phyloP scores from a whole-genome alignment of 257 asterid genomes.

The Voacanga thouarsii region DNA sequence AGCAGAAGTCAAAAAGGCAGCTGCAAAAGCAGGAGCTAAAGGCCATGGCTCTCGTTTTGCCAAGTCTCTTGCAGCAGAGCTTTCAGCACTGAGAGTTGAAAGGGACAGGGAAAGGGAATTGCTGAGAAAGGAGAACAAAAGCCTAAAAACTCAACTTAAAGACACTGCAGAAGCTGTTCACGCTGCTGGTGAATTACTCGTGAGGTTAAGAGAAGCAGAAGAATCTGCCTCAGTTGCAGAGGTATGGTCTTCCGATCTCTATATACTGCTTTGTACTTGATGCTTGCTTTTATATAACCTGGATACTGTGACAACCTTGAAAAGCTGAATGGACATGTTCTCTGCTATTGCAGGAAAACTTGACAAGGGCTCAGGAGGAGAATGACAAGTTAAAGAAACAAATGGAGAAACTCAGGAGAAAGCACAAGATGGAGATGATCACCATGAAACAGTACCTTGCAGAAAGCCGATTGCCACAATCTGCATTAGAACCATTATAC shows the following conservation, averaged over 20 bases:
- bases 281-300: neutral
- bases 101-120: slow-evolving; percentile 76
- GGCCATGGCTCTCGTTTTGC: slow-evolving; percentile 80
- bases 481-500: slow-evolving; percentile 60
- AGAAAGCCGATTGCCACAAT: slow-evolving; percentile 88
- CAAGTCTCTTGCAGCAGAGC: slow-evolving; percentile 88
- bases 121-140: slow-evolving; percentile 69
- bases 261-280: neutral
- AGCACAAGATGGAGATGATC: slow-evolving; percentile 94
- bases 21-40: slow-evolving; percentile 82
- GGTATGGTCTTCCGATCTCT: slow-evolving; percentile 31
- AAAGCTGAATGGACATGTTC: neutral
- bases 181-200: slow-evolving; percentile 96
- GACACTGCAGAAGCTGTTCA: slow-evolving; percentile 99
- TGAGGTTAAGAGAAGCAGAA: slow-evolving; percentile 87
- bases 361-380: slow-evolving; percentile 54
- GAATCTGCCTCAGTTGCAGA: slow-evolving; percentile 77
- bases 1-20: slow-evolving; percentile 86
- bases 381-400: slow-evolving; percentile 71
- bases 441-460: slow-evolving; percentile 96
- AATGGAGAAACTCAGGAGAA: slow-evolving; percentile 78
- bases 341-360: slow-evolving; percentile 50
- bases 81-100: slow-evolving; percentile 77
- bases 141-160: slow-evolving; percentile 69
- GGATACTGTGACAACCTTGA: neutral